A percentile compares a stretch with the other conserved stretches of the same genome.
Conservation (phyloP, 1,139 yeast species). For the Magnusiomyces tetraspermus region DNA sequence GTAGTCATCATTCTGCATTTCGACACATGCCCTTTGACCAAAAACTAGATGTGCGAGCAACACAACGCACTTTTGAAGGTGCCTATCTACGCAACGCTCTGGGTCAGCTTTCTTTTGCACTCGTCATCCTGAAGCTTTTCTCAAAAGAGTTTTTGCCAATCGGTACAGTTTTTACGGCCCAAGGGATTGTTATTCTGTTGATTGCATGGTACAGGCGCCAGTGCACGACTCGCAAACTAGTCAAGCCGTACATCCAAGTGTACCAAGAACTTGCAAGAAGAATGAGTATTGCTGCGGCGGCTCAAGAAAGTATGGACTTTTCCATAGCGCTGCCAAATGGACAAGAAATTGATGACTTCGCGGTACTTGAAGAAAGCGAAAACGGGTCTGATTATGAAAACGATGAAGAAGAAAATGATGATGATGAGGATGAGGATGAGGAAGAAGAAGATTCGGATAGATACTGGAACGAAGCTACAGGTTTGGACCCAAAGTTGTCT, state of each 20-base stretch:
- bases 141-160: constrained; percentile 33
- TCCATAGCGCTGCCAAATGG: too few relatives aligned
- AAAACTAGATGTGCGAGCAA: constrained; percentile 21
- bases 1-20: neutral
- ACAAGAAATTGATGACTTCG: neutral
- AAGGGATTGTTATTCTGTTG: constrained; percentile 30
- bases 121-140: constrained; percentile 33
- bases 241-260: neutral
- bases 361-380: neutral
- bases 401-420: neutral
- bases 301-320: constrained; percentile 11
- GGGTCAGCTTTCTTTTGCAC: constrained; percentile 31
- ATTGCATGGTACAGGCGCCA: constrained; percentile 29
- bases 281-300: too few relatives aligned
- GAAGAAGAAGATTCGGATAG: constrained; percentile 6
- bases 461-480: neutral
- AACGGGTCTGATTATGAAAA: neutral
- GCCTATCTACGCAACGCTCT: constrained; percentile 37
- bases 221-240: neutral
- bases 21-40: neutral
- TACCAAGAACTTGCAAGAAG: constrained; percentile 7
- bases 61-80: constrained; percentile 37
- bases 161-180: constrained; percentile 33
- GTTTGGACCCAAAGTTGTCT: neutral
- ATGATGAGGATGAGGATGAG: constrained; percentile 8